Base-by-base conservation (phyloP, 139 green algal species). In the Picochlorum sp. region DNA sequence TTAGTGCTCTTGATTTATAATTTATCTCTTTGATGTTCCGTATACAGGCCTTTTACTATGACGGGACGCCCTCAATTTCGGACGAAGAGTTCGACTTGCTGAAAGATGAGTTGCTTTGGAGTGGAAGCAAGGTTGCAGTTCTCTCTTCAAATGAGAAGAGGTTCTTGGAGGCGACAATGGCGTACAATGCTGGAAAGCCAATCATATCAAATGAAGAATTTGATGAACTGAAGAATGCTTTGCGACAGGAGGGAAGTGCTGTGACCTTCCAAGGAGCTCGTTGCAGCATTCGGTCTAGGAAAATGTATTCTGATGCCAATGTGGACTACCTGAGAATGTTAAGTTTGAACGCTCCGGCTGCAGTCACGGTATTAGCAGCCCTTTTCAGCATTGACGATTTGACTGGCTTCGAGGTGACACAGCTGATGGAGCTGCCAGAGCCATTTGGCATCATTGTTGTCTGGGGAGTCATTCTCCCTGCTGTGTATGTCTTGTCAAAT, bases 81-180 rank as follows among this genome's bases (percentile, higher is more conserved):
- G 83, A 96, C 49, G 80, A 88, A 41, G 88, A 96, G 77, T 96
- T 94, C 66, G 70, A 85, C 20, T 69, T 83, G 8, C 77, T 96
- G 26, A 95, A 95, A 75, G 82, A 94, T 23, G 86, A 95, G 68
- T 75, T 96, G n/a, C 62, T 89, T 24, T 94, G 88, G 88, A 76
- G 74, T 20, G 88, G 88, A 66, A 89, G 77, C 78, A 88, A 86
- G 54, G 84, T 94, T 18, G 78, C 69, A 0, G 58, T 81, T 6
- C 62, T 82, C 6, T 80, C 66, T 51, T 57, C 62, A 5, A 79
- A 87, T 16, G 90, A 96, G 83, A 79, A 88, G 77, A 70, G 62
- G 7, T 96, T 95, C 75, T 77, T 97, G 62, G 86, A 96, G 65
- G 87, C 87, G 0, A 79, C 76, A 3, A 69, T 81, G 63, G 84